phyloP scores from a whole-genome alignment of 1,139 yeast species.

The Protomyces gravidus region DNA sequence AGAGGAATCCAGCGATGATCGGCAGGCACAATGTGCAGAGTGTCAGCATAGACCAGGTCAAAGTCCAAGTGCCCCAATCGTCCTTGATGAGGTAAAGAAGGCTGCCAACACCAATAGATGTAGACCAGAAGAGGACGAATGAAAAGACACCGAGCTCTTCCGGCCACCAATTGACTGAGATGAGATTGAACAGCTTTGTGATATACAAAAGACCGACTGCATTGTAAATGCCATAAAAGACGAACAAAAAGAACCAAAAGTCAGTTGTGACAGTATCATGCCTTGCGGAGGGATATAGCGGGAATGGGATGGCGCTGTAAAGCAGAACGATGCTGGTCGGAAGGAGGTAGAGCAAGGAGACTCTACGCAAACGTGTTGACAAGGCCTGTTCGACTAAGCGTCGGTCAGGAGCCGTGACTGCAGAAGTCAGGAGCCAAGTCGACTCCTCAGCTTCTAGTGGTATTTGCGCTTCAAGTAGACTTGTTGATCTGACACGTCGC shows the following conservation, averaged over 20 bases:
- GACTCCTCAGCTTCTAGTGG: background rate
- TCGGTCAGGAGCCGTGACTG: slow-evolving; percentile 14
- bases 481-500: background rate
- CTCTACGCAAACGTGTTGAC: slow-evolving; percentile 15
- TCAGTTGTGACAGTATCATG: slow-evolving; percentile 10
- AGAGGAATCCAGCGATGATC: slow-evolving; percentile 12
- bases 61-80: slow-evolving; percentile 26
- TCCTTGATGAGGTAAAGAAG: slow-evolving; percentile 12
- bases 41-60: slow-evolving; percentile 32
- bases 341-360: slow-evolving; percentile 10
- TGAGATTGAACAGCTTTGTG: slow-evolving; percentile 31
- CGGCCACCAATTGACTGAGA: slow-evolving; percentile 33
- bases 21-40: slow-evolving; percentile 29
- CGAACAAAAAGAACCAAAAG: slow-evolving; percentile 32
- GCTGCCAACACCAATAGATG: slow-evolving; percentile 30
- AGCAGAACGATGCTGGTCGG: slow-evolving; percentile 22
- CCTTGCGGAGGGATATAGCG: slow-evolving; percentile 1
- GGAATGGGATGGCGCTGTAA: slow-evolving; percentile 22
- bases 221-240: slow-evolving; percentile 32
- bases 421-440: slow-evolving; percentile 20
- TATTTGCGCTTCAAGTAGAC: background rate
- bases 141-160: slow-evolving; percentile 29
- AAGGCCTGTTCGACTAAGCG: slow-evolving; percentile 8
- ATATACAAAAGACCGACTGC: slow-evolving; percentile 32
- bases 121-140: slow-evolving; percentile 30